Base-by-base conservation (phyloP, 805 yeast species). In the Lipomyces japonicus region DNA sequence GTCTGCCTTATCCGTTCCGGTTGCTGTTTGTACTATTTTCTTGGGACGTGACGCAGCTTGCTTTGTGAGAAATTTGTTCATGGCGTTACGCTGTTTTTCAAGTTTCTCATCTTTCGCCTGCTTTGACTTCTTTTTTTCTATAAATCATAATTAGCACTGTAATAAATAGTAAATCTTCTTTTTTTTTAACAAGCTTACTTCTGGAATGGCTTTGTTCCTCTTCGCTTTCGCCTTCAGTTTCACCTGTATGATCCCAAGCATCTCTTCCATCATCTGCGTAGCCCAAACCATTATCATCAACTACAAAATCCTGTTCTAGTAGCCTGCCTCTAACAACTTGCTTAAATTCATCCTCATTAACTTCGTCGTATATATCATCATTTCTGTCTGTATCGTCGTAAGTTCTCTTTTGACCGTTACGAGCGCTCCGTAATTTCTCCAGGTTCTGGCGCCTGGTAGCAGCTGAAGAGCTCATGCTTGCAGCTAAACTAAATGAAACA, bases 261-360 rank as follows among this genome's bases (percentile, higher is more conserved):
- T 91, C 95, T 5, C 76, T 86, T 50, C 98, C 98, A 38, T 85
- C 85, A 61, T 93, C 97, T 1, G 88, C 90, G 63, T 91, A 91
- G 0, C 97, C 97, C 57, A 83, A 84, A 26, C 96, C 96, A 59
- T 85, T 81, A 65, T 91, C 97, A 65, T 89, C 96, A 2, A 88
- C 95, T 32, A 91, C 93, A 65, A 91, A 91, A 66, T 91, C 96
- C 63, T 91, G 96, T 54, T 85, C 82, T 67, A 88, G 74, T 42
- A 93, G 73, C 51, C 89, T 86, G 51, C 84, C 80, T 61, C 95
- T 79, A 65, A 86, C 86, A 64, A 80, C 85, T 60, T 77, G 77
- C 59, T 91, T 74, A 68, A 80, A 91, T 32, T 82, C 80, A 26
- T 76, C 81, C 61, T 89, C 96, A 63, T 86, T 95, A 3, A 89